Percentiles rank a stretch among this genome's conserved stretches.
These are phyloP conservation scores for Leptographium wingfieldii DNA, from an alignment of 2,329 filamentous ascomycete species.

Conservation along the genomic window DNA sequence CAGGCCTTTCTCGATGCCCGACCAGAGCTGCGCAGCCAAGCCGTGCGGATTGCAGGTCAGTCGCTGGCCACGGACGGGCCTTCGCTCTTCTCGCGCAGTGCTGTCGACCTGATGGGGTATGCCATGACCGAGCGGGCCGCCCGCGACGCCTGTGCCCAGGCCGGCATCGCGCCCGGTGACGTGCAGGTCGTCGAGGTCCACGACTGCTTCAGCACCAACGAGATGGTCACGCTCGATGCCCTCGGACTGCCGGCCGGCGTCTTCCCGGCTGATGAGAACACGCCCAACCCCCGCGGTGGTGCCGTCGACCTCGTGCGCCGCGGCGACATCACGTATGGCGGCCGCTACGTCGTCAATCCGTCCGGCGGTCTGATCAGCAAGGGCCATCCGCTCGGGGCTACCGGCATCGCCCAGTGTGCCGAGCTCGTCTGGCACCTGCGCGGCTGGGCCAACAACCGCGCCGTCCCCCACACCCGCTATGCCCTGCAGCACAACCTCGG, in stretches of 20 bases:
- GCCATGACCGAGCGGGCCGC: conserved; percentile 69
- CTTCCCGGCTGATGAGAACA: conserved; percentile 50
- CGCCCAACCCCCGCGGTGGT: conserved; percentile 52
- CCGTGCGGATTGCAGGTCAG: conserved; percentile 83
- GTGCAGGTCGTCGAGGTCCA: conserved; percentile 83
- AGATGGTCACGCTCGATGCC: conserved; percentile 82
- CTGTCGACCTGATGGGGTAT: conserved; percentile 84
- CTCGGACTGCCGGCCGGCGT: conserved; percentile 62
- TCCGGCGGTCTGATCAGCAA: conserved; percentile 93
- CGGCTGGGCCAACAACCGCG: conserved; percentile 89
- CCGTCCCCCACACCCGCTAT: conserved; percentile 52
- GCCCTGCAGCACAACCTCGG: conserved; percentile 90
- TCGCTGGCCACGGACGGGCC: conserved; percentile 75
- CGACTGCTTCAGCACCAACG: conserved; percentile 93
- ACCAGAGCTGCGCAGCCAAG: conserved; percentile 68
- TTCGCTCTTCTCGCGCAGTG: conserved; percentile 60
- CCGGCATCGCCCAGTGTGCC: conserved; percentile 88
- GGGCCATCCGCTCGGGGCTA: conserved; percentile 87
- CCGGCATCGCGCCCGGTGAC: conserved; percentile 53
- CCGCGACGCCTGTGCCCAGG: conserved; percentile 58
- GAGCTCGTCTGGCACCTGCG: conserved; percentile 92
- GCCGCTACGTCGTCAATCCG: conserved; percentile 75
- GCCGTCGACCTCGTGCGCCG: conserved; percentile 81
- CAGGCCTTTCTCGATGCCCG: conserved; percentile 77
- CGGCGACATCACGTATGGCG: conserved; percentile 87